Evolutionary conservation across 73 alveolate species (phyloP).

Genomic region (Paraurostyla sp.): DNA sequence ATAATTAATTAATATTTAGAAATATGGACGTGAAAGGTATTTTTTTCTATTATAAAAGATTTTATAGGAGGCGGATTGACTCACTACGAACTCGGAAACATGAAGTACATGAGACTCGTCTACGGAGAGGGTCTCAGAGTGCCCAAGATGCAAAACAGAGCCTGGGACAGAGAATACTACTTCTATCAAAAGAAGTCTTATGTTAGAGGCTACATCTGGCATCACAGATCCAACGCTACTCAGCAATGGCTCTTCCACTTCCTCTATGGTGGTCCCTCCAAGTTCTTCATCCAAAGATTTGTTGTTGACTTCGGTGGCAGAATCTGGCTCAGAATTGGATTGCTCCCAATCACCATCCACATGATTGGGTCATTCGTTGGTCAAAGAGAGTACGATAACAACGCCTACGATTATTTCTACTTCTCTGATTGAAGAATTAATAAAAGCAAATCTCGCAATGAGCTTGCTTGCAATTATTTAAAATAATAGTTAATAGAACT

Average conservation of each 20-base stretch:
- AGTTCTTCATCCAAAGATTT: conserved; percentile 75
- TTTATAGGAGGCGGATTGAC: conserved; percentile 70
- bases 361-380: conserved; percentile 73
- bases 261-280: conserved; percentile 77
- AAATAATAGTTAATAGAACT: background rate
- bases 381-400: conserved; percentile 78
- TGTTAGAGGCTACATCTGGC: conserved; percentile 80
- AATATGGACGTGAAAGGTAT: conserved; percentile 54
- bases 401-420: conserved; percentile 80
- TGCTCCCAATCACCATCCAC: conserved; percentile 69
- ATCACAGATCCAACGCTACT: conserved; percentile 82
- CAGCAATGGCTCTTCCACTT: conserved; percentile 81
- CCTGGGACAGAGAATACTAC: conserved; percentile 74
- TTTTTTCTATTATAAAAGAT: background rate
- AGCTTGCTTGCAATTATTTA: background rate
- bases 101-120: conserved; percentile 72
- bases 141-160: conserved; percentile 70
- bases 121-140: conserved; percentile 82
- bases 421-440: conserved; percentile 66
- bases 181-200: conserved; percentile 76
- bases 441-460: too few relatives aligned
- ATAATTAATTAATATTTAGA: conserved; percentile 10
- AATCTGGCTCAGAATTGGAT: conserved; percentile 68
- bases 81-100: conserved; percentile 73
- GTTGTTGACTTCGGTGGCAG: conserved; percentile 68